Percentiles rank a stretch among this genome's conserved stretches.
Evolutionary conservation across 768 basidiomycete species (phyloP).

Genomic region (Strobilomyces dryophilus): DNA sequence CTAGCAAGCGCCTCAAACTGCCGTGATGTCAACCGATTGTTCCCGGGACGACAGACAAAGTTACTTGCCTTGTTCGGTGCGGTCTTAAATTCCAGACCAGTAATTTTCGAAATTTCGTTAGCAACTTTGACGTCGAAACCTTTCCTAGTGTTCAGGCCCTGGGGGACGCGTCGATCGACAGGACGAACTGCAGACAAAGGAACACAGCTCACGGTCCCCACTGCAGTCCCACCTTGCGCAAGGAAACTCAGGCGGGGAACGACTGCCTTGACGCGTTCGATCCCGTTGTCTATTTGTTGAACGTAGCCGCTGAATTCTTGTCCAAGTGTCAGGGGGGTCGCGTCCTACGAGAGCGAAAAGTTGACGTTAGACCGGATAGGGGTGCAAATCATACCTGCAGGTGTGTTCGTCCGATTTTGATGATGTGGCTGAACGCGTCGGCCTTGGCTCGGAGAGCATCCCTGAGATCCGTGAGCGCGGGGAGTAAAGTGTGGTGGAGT

Average conservation of each 20-base stretch:
- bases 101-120: constrained; percentile 83
- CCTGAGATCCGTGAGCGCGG: constrained; percentile 79
- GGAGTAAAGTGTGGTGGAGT: constrained; percentile 72
- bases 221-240: constrained; percentile 98
- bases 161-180: constrained; percentile 10
- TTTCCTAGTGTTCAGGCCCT: constrained; percentile 96
- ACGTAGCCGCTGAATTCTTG: constrained; percentile 99
- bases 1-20: constrained; percentile 97
- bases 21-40: constrained; percentile 4
- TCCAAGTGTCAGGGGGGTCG: constrained; percentile 94
- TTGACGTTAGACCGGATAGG: neutral
- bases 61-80: constrained; percentile 89
- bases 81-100: constrained; percentile 88
- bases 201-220: constrained; percentile 74
- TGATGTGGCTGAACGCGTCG: constrained; percentile 82
- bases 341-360: constrained; percentile 56
- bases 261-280: constrained; percentile 75
- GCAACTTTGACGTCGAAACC: constrained; percentile 97
- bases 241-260: constrained; percentile 84
- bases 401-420: constrained; percentile 98
- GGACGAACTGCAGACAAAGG: neutral
- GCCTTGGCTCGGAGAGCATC: constrained; percentile 82
- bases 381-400: constrained; percentile 51
- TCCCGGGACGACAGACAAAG: neutral
- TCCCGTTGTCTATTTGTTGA: constrained; percentile 88